These are phyloP conservation scores for Sicyos edulis DNA, from an alignment of 306 rosid genomes.

Conservation along the genomic window DNA sequence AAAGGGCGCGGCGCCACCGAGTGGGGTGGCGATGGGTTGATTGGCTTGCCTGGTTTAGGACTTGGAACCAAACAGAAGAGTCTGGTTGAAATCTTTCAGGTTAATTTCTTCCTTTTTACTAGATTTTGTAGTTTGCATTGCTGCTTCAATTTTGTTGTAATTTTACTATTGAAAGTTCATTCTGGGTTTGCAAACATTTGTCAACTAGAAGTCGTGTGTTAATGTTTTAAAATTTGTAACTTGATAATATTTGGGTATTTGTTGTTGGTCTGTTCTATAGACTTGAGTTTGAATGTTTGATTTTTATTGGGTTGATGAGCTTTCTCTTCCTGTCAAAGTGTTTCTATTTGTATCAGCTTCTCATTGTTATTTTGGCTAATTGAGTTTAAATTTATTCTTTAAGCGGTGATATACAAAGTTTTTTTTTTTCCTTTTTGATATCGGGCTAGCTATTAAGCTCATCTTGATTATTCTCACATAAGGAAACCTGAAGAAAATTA, in stretches of 20 bases:
- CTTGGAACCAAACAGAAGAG: constrained; percentile 79
- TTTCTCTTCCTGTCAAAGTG: not conserved
- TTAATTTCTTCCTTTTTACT: constrained; percentile 28
- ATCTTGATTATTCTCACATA: too few relatives aligned
- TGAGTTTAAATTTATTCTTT: not conserved
- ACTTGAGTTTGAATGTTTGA: not conserved
- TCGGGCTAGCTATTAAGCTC: too few relatives aligned
- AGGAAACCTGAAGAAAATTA: too few relatives aligned
- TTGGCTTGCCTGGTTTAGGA: constrained; percentile 80
- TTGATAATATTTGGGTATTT: not conserved
- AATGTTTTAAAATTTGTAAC: not conserved
- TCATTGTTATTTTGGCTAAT: not conserved
- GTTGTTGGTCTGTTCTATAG: not conserved
- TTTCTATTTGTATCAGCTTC: too few relatives aligned
- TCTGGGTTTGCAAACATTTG: not conserved
- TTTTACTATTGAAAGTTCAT: not conserved
- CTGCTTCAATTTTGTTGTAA: not conserved
- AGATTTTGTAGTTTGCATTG: not conserved
- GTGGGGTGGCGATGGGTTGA: constrained; percentile 81
- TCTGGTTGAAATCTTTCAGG: constrained; percentile 92
- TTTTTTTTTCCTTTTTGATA: too few relatives aligned
- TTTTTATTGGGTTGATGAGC: not conserved
- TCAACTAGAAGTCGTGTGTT: not conserved
- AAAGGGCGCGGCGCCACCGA: constrained; percentile 52
- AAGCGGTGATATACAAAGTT: not conserved